A percentile compares a stretch with the other conserved stretches of the same genome.
These are phyloP conservation scores for Dothiorella sarmentorum DNA, from an alignment of 2,329 filamentous ascomycete species.

Conservation along the genomic window DNA sequence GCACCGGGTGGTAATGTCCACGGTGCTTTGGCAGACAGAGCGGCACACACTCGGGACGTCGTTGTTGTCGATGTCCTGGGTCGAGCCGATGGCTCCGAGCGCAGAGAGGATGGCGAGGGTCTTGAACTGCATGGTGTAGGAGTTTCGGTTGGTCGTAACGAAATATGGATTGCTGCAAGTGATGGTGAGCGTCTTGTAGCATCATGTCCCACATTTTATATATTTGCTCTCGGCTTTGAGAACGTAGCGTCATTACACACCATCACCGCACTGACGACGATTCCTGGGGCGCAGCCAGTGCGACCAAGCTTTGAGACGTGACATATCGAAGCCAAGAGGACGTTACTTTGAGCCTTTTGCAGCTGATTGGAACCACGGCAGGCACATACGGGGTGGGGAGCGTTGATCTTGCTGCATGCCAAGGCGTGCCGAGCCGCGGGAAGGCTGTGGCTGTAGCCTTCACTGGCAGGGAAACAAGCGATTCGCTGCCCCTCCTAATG, in stretches of 20 bases:
- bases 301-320: not conserved
- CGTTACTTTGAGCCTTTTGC: not conserved
- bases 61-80: slow-evolving; percentile 28
- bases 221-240: too few relatives aligned
- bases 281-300: slow-evolving; percentile 8
- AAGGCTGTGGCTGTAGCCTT: slow-evolving; percentile 3
- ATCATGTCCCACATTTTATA: not conserved
- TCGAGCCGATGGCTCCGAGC: not conserved
- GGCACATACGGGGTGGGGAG: not conserved
- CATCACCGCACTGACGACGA: slow-evolving; percentile 13
- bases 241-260: not conserved
- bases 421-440: slow-evolving; percentile 10
- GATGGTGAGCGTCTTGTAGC: not conserved
- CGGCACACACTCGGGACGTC: slow-evolving; percentile 31
- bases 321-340: slow-evolving; percentile 2
- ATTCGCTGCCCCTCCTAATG: not conserved
- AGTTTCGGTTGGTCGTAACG: not conserved
- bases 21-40: slow-evolving; percentile 27
- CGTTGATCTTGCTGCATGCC: not conserved
- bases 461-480: not conserved
- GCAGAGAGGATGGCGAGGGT: not conserved
- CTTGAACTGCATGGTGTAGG: slow-evolving; percentile 10
- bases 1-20: slow-evolving; percentile 26
- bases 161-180: not conserved
- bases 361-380: slow-evolving; percentile 13